Percentiles rank a stretch among this genome's conserved stretches.
phyloP scores from a whole-genome alignment of 257 asterid genomes.

The Solanum raphanifolium region DNA sequence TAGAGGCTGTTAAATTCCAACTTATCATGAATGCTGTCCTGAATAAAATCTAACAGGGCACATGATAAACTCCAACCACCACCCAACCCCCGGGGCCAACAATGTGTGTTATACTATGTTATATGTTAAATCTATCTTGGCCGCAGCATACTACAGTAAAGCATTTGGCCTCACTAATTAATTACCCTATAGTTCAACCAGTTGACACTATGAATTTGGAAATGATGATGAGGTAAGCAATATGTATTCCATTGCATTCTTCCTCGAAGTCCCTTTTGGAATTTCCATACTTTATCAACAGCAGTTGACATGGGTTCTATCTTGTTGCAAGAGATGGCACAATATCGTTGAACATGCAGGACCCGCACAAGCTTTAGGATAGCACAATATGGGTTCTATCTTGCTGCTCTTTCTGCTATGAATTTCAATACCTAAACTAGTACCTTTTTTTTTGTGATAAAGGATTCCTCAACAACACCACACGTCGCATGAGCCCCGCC shows the following conservation, averaged over 20 bases:
- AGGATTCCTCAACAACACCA: no score
- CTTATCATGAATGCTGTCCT: background rate
- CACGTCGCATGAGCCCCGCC: no score
- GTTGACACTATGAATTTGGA: background rate
- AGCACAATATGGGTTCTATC: background rate
- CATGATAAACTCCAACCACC: background rate
- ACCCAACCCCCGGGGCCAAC: background rate
- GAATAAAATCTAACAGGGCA: background rate
- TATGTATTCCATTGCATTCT: background rate
- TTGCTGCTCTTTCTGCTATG: background rate
- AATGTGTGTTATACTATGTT: background rate
- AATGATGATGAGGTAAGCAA: background rate
- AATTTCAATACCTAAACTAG: background rate
- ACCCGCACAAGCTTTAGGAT: background rate
- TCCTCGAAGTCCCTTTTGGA: background rate
- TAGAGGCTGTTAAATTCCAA: background rate
- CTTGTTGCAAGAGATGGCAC: background rate
- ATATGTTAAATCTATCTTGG: background rate
- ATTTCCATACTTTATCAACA: background rate
- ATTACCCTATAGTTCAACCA: background rate
- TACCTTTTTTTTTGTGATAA: background rate
- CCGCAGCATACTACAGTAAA: background rate
- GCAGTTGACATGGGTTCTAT: background rate
- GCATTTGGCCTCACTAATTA: background rate
- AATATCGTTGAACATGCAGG: background rate